Conservation (phyloP, 768 basidiomycete genomes). For the Suillus discolor region DNA sequence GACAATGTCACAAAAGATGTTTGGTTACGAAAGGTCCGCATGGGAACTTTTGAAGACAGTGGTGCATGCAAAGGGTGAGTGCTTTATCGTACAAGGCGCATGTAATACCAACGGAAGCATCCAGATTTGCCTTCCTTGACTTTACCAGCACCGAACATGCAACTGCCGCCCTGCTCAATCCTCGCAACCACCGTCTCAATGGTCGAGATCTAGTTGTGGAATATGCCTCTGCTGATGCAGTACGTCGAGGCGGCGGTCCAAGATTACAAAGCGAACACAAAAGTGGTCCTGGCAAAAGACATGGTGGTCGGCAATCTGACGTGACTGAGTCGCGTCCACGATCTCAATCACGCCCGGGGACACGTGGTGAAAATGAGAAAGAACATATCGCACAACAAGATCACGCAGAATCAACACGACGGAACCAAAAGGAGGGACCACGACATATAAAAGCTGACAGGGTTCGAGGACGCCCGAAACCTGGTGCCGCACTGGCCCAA, state of each 20-base stretch:
- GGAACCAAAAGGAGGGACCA: constrained; percentile 17
- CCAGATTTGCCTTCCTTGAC: constrained; percentile 93
- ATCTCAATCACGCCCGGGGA: constrained; percentile 7
- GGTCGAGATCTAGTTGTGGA: constrained; percentile 87
- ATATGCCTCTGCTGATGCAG: constrained; percentile 87
- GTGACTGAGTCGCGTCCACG: constrained; percentile 5
- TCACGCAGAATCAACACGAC: constrained; percentile 7
- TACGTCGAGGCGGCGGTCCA: constrained; percentile 69
- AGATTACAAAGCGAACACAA: constrained; percentile 24
- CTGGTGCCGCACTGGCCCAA: constrained; percentile 78
- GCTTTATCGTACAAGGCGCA: background rate
- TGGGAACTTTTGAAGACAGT: constrained; percentile 96
- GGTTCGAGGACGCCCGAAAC: constrained; percentile 52
- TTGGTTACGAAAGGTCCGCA: constrained; percentile 80
- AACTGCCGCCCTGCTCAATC: constrained; percentile 79
- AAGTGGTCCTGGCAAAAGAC: constrained; percentile 9
- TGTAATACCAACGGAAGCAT: background rate
- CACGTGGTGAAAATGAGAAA: constrained; percentile 11
- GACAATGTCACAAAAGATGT: constrained; percentile 32
- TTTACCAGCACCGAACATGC: constrained; percentile 80
- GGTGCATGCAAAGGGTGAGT: constrained; percentile 94
- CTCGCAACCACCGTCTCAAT: constrained; percentile 81
- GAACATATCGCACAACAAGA: constrained; percentile 10
- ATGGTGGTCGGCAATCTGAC: constrained; percentile 13
- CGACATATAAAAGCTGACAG: constrained; percentile 24